Evolutionary conservation across 306 rosid species (phyloP).

Genomic region (Cajanus cajan): DNA sequence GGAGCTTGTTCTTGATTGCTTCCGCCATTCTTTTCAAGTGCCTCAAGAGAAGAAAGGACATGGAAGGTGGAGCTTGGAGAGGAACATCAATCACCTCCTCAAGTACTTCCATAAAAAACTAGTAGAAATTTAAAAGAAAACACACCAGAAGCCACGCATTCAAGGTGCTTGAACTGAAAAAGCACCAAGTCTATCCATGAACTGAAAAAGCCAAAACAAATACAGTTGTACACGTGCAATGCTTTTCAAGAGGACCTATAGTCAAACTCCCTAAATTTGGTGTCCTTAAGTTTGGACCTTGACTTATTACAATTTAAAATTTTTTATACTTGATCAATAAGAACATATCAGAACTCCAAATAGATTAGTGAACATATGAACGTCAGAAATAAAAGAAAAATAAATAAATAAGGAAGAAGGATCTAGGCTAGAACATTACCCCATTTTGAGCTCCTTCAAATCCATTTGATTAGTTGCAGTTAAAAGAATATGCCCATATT

Average conservation of each 20-base stretch:
- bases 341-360: neutral
- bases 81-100: too few species aligned
- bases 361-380: neutral
- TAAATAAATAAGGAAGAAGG: conserved; percentile 6
- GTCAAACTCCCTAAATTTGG: neutral
- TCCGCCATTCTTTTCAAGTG: too few species aligned
- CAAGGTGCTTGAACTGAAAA: too few species aligned
- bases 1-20: too few species aligned
- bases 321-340: neutral
- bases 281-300: neutral
- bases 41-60: too few species aligned
- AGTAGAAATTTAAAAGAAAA: too few species aligned
- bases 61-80: too few species aligned
- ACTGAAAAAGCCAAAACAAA: neutral
- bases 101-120: too few species aligned
- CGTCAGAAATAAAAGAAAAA: conserved; percentile 34
- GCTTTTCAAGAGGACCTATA: neutral
- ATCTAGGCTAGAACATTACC: conserved; percentile 52
- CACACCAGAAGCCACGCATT: too few species aligned
- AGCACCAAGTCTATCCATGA: too few species aligned
- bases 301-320: neutral
- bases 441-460: conserved; percentile 98
- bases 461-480: conserved; percentile 88
- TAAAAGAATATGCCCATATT: conserved; percentile 46
- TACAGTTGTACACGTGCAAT: neutral